phyloP scores from a whole-genome alignment of 2,329 filamentous ascomycete genomes.

The Aureobasidium sp. region DNA sequence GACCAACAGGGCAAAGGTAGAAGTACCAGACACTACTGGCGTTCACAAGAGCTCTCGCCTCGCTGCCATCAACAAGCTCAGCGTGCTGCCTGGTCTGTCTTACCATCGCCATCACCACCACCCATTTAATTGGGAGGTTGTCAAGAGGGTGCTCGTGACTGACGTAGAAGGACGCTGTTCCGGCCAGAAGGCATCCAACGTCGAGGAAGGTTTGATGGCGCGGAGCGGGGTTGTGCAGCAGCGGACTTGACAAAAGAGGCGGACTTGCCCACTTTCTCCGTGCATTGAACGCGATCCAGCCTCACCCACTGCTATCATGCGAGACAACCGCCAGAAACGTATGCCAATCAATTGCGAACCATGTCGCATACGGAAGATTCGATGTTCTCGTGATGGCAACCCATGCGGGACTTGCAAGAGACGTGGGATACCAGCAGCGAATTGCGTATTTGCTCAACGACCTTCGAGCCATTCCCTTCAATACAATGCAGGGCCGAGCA shows the following conservation, averaged over 20 bases:
- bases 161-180: too few relatives aligned
- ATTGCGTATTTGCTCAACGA: conserved; percentile 1
- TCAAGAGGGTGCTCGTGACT: too few relatives aligned
- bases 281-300: not conserved
- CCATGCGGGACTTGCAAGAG: conserved; percentile 34
- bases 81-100: too few relatives aligned
- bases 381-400: conserved; percentile 31
- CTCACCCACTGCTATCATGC: not conserved
- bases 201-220: not conserved
- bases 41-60: too few relatives aligned
- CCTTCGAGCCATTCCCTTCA: not conserved
- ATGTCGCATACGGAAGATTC: conserved; percentile 34
- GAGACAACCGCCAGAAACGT: conserved; percentile 15
- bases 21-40: too few relatives aligned
- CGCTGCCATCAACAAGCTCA: too few relatives aligned
- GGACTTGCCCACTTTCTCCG: not conserved
- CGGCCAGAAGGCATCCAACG: too few relatives aligned
- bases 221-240: not conserved
- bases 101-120: too few relatives aligned
- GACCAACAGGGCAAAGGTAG: too few relatives aligned
- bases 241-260: not conserved
- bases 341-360: conserved; percentile 35
- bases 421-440: conserved; percentile 25
- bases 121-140: too few relatives aligned
- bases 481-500: not conserved